A percentile compares a stretch with the other conserved stretches of the same genome.
phyloP scores from a whole-genome alignment of 2,329 filamentous ascomycete species.

The Alternaria metachromatica region DNA sequence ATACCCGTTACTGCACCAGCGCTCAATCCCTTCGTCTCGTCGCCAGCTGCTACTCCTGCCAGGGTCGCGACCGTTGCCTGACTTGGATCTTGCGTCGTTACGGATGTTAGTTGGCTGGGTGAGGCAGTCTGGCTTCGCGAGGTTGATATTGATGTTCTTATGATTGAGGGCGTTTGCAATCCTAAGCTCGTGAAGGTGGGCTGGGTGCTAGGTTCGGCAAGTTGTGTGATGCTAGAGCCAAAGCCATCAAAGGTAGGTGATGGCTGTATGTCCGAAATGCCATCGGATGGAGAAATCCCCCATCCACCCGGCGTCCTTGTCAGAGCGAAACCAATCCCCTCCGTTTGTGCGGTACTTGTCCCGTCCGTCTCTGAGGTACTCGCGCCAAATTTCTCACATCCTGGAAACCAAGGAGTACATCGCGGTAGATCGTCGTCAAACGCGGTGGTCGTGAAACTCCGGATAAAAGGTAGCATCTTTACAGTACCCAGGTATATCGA shows the following conservation, averaged over 20 bases:
- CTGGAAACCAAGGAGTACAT: background rate
- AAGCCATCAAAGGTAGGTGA: no score
- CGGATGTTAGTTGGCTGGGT: background rate
- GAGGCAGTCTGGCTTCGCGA: background rate
- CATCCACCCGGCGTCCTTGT: background rate
- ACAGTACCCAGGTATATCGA: background rate
- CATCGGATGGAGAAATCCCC: background rate
- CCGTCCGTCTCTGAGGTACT: background rate
- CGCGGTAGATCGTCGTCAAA: background rate
- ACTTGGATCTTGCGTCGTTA: background rate
- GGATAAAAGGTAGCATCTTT: background rate
- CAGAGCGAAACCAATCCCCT: background rate
- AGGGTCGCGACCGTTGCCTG: background rate
- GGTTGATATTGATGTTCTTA: background rate
- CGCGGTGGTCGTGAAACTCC: background rate
- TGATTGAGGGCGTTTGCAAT: background rate
- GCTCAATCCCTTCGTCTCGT: conserved; percentile 5
- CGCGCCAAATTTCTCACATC: background rate
- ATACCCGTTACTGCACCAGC: conserved; percentile 31
- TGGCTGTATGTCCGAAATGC: no score
- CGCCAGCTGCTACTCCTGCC: background rate
- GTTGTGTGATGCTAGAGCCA: background rate
- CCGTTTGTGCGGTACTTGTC: background rate
- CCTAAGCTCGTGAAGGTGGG: background rate
- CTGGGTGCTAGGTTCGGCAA: background rate